Conservation (phyloP, 352 stramenopile species). For the Phytophthora melonis region DNA sequence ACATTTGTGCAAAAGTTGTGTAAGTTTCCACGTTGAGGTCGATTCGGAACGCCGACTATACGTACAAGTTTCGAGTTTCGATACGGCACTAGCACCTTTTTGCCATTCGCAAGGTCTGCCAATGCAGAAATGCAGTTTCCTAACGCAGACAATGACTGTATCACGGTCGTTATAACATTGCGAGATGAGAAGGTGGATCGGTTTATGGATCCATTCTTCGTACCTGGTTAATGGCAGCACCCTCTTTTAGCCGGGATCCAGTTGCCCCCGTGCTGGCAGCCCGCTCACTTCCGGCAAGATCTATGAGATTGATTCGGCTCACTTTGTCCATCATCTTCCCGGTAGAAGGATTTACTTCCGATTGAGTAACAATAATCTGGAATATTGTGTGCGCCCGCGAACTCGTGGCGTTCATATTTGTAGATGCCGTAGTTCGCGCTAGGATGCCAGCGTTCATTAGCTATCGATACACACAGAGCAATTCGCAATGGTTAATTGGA, state of each 20-base stretch:
- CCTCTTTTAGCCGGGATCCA: constrained; percentile 91
- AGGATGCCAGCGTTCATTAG: constrained; percentile 89
- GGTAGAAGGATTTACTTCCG: constrained; percentile 69
- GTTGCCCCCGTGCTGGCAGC: constrained; percentile 91
- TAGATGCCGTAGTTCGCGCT: constrained; percentile 83
- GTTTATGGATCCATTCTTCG: not conserved
- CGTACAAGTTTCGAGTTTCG: constrained; percentile 93
- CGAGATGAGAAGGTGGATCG: not conserved
- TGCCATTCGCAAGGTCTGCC: constrained; percentile 86
- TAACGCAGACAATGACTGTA: constrained; percentile 88
- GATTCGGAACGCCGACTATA: not conserved
- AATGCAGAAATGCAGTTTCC: constrained; percentile 94
- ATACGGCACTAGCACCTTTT: constrained; percentile 91
- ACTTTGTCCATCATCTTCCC: constrained; percentile 88
- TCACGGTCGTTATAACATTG: not conserved
- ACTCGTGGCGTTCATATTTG: constrained; percentile 90
- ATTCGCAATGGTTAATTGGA: not conserved
- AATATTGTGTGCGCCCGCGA: constrained; percentile 88
- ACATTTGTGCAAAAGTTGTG: not conserved
- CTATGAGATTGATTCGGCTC: constrained; percentile 90
- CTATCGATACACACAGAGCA: constrained; percentile 29
- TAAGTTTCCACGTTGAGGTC: not conserved
- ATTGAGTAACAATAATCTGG: constrained; percentile 87
- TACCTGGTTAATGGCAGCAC: constrained; percentile 94
- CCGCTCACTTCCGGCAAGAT: constrained; percentile 93